phyloP scores from a whole-genome alignment of 495 filamentous ascomycete species.

The Xylaria acuta region DNA sequence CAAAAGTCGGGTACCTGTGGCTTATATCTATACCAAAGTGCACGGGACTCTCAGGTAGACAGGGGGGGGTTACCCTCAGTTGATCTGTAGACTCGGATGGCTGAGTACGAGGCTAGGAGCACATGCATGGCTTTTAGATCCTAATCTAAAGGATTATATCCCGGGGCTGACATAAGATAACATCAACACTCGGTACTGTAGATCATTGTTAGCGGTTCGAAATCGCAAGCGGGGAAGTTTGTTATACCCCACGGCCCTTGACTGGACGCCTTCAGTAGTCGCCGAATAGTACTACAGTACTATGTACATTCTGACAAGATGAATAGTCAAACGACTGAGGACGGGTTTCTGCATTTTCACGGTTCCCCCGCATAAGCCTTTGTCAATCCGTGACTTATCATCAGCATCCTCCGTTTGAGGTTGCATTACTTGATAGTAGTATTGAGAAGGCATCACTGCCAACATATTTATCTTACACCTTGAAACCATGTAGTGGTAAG shows the following conservation, averaged over 20 bases:
- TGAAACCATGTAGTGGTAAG: background rate
- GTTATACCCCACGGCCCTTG: background rate
- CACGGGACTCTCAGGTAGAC: too few species aligned
- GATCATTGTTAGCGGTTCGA: background rate
- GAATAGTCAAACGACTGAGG: background rate
- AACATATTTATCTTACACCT: background rate
- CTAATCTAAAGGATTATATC: background rate
- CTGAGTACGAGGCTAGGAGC: slow-evolving; percentile 1
- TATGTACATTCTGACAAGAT: background rate
- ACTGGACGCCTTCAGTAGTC: background rate
- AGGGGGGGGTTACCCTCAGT: too few species aligned
- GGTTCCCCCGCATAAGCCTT: background rate
- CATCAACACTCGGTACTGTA: background rate
- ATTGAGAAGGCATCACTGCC: background rate
- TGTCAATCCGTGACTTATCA: background rate
- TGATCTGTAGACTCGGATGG: too few species aligned
- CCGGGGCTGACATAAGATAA: background rate
- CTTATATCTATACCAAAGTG: too few species aligned
- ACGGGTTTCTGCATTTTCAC: background rate
- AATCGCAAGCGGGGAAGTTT: background rate
- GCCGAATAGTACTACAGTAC: background rate
- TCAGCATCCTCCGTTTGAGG: too few species aligned
- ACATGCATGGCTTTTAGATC: background rate
- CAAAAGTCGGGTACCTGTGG: too few species aligned
- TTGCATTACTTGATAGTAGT: too few species aligned